These are phyloP conservation scores for Colletotrichum costaricense DNA, from an alignment of 2,329 filamentous ascomycete species.

Conservation along the genomic window DNA sequence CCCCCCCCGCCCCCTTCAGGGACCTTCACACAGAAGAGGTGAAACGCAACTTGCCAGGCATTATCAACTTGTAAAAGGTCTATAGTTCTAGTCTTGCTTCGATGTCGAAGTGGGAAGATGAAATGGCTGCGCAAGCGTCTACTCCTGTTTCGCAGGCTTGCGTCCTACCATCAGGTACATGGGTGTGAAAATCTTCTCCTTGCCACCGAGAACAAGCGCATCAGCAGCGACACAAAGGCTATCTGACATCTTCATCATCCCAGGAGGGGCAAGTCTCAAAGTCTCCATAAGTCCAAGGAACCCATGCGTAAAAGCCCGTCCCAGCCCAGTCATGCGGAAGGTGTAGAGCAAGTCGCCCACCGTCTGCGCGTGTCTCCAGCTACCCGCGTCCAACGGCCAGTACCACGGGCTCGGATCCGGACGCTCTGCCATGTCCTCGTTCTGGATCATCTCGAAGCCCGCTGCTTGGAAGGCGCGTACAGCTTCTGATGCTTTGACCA, in stretches of 20 bases:
- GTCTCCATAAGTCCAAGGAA: slow-evolving; percentile 79
- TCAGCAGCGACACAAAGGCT: slow-evolving; percentile 82
- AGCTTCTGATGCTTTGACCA: slow-evolving; percentile 88
- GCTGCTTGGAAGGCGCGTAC: slow-evolving; percentile 85
- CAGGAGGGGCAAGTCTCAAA: slow-evolving; percentile 76
- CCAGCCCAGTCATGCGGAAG: slow-evolving; percentile 85
- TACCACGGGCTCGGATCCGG: slow-evolving; percentile 86
- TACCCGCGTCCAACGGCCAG: slow-evolving; percentile 81
- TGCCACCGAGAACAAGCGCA: slow-evolving; percentile 83
- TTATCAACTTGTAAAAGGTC: background rate
- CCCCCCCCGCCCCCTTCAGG: too few relatives aligned
- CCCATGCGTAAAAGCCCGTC: slow-evolving; percentile 76
- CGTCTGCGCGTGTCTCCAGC: slow-evolving; percentile 81
- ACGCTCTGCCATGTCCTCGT: slow-evolving; percentile 88
- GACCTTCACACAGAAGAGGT: background rate
- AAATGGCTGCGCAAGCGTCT: background rate
- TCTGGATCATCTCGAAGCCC: slow-evolving; percentile 84
- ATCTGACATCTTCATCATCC: slow-evolving; percentile 89
- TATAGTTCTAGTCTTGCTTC: background rate
- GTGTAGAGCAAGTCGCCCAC: slow-evolving; percentile 81
- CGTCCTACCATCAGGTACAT: slow-evolving; percentile 95
- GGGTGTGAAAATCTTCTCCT: slow-evolving; percentile 89
- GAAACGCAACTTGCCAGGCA: background rate
- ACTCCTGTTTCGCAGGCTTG: slow-evolving; percentile 68
- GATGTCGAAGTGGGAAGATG: too few relatives aligned